Evolutionary conservation across 2,329 filamentous ascomycete species (phyloP).

Genomic region (Plenodomus lindquistii): DNA sequence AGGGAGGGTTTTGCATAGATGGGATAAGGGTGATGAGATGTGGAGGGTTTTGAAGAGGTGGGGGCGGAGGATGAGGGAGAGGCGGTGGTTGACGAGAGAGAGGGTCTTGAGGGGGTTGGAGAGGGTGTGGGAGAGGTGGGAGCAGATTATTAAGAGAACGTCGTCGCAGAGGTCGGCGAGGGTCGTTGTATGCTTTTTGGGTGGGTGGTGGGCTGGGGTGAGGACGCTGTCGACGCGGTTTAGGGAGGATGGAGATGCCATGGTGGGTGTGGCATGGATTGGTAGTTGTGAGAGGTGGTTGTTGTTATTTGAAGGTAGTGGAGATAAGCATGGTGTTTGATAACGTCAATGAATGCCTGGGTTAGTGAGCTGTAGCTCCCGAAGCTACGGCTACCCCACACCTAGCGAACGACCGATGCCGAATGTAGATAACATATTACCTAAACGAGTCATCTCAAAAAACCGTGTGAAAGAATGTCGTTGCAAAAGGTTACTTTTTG

Average conservation of each 20-base stretch:
- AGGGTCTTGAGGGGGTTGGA: slow-evolving; percentile 8
- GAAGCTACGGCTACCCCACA: background rate
- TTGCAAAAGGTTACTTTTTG: background rate
- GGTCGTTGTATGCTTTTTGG: background rate
- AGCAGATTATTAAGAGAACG: slow-evolving; percentile 18
- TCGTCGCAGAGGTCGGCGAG: slow-evolving; percentile 16
- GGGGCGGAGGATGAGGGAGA: slow-evolving; percentile 11
- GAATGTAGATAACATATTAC: background rate
- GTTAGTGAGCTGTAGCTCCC: background rate
- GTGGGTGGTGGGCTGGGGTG: background rate
- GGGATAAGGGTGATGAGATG: slow-evolving; percentile 17
- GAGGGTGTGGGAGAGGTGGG: slow-evolving; percentile 7
- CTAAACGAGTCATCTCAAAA: background rate
- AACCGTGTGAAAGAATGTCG: background rate
- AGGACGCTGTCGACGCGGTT: background rate
- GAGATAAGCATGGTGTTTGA: background rate
- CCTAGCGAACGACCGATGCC: background rate
- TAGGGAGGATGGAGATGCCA: background rate
- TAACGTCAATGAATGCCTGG: background rate
- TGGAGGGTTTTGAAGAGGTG: slow-evolving; percentile 15
- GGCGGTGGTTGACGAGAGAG: slow-evolving; percentile 11
- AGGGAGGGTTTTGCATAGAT: slow-evolving; percentile 4
- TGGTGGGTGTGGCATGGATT: background rate
- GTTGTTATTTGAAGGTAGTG: background rate
- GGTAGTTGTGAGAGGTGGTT: background rate